Base-by-base conservation (phyloP, 129 eudicot species). In the Solidago caesia region DNA sequence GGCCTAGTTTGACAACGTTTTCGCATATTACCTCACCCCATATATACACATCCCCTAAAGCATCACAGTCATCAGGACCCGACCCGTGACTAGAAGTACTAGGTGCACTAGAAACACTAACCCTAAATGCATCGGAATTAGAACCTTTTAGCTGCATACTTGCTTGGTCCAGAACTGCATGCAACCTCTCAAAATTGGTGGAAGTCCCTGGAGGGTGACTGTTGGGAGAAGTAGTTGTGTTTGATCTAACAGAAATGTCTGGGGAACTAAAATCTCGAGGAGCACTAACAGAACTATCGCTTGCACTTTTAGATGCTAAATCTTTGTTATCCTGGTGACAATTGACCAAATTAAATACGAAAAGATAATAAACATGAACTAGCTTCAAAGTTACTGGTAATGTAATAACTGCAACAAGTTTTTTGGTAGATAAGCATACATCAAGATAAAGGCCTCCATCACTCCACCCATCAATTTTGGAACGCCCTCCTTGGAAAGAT, bases 71-170 rank as follows among this genome's bases (percentile, higher is more conserved):
- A 75, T 92, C 98, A 0, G 84, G 90, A 41, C 80, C 92, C 27
- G 98, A 92, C 56, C 98, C 96, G 29, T 92, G 96, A 82, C 98
- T 92, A 39, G 98, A 92, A 49, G 98, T 87, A 72, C 98, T 92
- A 13, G 96, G 96, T 16, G 89, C 96, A 82, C 98, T 92, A 48
- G 98, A 92, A 48, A 92, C 92, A 67, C 98, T 92, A 61, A 92
- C 98, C 72, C 98, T 87, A 70, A 92, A 82, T 75, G 85, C 86
- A 81, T 92, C 96, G 27, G 96, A 86, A 80, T 66, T 83, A 43
- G 96, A 89, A 75, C 92, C 96, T 79, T 84, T 89, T 63, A 78
- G 84, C 80, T 92, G 98, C 98, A 92, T 92, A 52, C 77, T 89
- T 80, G 95, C 62, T 72, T 87, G 89, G 73, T 87, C 95, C 70